Conservation (phyloP, 2,329 filamentous ascomycete species). For the Rutstroemia sydowiana region DNA sequence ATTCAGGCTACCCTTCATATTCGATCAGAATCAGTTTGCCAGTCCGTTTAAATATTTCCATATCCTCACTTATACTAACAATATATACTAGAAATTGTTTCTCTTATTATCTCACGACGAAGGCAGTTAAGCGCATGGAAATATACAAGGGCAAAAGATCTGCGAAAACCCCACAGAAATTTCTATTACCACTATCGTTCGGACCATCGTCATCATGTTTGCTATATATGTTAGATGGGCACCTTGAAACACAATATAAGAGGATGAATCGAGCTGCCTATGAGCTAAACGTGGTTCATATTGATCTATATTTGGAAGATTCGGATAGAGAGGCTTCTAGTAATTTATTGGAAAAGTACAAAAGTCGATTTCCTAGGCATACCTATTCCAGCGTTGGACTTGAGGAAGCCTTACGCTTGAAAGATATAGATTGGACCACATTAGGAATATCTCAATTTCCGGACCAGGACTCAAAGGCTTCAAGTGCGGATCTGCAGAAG, state of each 20-base stretch:
- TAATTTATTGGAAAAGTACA: constrained; percentile 38
- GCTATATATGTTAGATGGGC: constrained; percentile 66
- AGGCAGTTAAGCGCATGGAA: constrained; percentile 72
- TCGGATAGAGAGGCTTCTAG: constrained; percentile 23
- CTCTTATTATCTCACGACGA: constrained; percentile 66
- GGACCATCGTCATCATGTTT: constrained; percentile 75
- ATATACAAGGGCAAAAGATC: constrained; percentile 46
- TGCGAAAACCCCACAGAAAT: constrained; percentile 33
- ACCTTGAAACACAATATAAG: constrained; percentile 56
- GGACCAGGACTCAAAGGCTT: constrained; percentile 11
- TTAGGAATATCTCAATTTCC: constrained; percentile 27
- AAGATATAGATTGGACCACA: constrained; percentile 46
- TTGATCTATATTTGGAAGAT: constrained; percentile 28
- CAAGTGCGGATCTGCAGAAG: constrained; percentile 32
- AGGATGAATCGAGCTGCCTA: constrained; percentile 61
- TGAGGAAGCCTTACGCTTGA: constrained; percentile 49
- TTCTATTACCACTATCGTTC: constrained; percentile 76
- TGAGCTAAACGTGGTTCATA: constrained; percentile 53
- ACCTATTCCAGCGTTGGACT: constrained; percentile 56
- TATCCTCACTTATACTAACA: constrained; percentile 11
- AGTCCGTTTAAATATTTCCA: constrained; percentile 17
- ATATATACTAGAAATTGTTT: constrained; percentile 59
- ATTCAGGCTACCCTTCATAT: constrained; percentile 26
- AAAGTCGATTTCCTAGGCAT: constrained; percentile 57
- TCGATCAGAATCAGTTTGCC: constrained; percentile 29